A percentile compares a stretch with the other conserved stretches of the same genome.
phyloP scores from a whole-genome alignment of 768 basidiomycete genomes.

The Pulveroboletus frians region DNA sequence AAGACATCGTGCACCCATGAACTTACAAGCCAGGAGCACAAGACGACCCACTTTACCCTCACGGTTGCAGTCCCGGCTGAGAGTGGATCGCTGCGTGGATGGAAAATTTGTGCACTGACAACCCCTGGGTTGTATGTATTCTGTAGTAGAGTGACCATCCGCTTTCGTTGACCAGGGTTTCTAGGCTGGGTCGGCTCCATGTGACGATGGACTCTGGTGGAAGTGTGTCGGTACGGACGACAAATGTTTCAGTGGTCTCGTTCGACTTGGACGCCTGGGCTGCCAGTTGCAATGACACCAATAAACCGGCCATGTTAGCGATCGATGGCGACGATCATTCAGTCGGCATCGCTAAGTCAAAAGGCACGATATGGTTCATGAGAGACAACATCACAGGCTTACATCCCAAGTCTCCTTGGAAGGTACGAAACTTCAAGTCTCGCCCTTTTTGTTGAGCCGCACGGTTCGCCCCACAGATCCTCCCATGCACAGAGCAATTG shows the following conservation, averaged over 20 bases:
- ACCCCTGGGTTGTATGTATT: slow-evolving; percentile 65
- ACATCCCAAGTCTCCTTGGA: slow-evolving; percentile 14
- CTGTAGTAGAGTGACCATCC: neutral
- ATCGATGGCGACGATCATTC: slow-evolving; percentile 13
- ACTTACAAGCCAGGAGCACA: neutral
- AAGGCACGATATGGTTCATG: slow-evolving; percentile 8
- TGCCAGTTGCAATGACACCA: neutral
- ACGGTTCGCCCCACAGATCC: slow-evolving; percentile 2
- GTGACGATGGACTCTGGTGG: slow-evolving; percentile 8
- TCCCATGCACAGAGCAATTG: neutral
- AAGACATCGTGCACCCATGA: neutral
- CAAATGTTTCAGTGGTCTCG: slow-evolving; percentile 25
- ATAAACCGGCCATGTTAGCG: neutral
- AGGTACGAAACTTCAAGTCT: slow-evolving; percentile 11
- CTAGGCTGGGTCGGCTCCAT: slow-evolving; percentile 19
- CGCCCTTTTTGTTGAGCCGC: neutral
- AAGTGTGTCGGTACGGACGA: slow-evolving; percentile 15
- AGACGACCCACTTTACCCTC: slow-evolving; percentile 49
- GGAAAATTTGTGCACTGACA: slow-evolving; percentile 51
- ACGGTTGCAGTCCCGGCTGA: slow-evolving; percentile 69
- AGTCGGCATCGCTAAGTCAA: neutral
- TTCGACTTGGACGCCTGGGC: slow-evolving; percentile 4
- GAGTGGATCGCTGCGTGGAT: slow-evolving; percentile 67
- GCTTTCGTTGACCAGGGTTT: neutral
- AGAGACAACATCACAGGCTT: neutral